Percentiles rank a stretch among this genome's conserved stretches.
Conservation (phyloP, 176 grass and related monocot genomes). For the Aegilops umbellulata region DNA sequence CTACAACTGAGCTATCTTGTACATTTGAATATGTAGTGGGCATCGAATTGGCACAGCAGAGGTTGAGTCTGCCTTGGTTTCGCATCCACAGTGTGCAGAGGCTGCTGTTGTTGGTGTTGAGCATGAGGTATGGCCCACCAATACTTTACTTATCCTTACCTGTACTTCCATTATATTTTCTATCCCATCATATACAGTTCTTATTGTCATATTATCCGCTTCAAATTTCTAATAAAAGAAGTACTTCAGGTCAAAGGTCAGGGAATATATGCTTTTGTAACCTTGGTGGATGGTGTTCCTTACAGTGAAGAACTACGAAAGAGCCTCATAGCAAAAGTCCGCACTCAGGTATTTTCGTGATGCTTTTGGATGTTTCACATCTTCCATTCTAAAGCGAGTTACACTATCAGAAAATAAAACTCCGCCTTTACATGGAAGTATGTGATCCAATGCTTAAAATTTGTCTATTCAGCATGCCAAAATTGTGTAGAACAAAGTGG, state of each 20-base stretch:
- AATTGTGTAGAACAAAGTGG: neutral
- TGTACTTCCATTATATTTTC: neutral
- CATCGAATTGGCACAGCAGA: conserved; percentile 95
- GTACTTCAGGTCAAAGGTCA: conserved; percentile 81
- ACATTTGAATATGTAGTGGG: conserved; percentile 53
- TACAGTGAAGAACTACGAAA: conserved; percentile 82
- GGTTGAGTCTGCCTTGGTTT: conserved; percentile 91
- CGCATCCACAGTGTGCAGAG: conserved; percentile 79
- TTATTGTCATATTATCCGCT: conserved; percentile 17
- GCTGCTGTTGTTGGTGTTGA: conserved; percentile 95
- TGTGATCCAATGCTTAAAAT: neutral
- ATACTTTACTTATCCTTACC: neutral
- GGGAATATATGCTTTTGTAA: conserved; percentile 96
- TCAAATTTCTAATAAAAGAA: conserved; percentile 20
- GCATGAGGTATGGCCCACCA: conserved; percentile 71
- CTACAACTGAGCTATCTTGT: conserved; percentile 15
- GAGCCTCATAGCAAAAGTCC: conserved; percentile 69
- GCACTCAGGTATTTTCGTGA: conserved; percentile 63
- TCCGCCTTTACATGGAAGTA: neutral
- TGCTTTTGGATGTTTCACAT: neutral
- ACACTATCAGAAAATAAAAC: conserved; percentile 10
- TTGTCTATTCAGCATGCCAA: neutral
- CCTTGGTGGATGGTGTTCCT: conserved; percentile 76
- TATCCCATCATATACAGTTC: conserved; percentile 7
- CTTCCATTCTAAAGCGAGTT: neutral